Percentiles rank a stretch among this genome's conserved stretches.
Evolutionary conservation across 176 grass and related monocot species (phyloP).

Genomic region (Saccharum spontaneum): DNA sequence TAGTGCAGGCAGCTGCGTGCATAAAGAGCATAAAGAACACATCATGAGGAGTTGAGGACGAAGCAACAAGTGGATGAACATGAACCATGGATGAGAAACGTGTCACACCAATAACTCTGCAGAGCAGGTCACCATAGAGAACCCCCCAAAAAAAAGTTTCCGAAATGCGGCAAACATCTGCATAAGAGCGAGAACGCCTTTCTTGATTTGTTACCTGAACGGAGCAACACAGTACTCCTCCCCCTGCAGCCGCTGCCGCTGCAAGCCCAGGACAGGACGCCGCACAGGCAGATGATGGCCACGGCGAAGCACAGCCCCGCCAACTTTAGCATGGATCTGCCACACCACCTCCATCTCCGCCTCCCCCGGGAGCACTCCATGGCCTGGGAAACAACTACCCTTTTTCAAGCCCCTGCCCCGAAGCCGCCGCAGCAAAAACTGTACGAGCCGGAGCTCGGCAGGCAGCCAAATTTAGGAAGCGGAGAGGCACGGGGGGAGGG

Average conservation of each 20-base stretch:
- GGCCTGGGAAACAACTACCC: neutral
- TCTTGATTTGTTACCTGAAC: constrained; percentile 41
- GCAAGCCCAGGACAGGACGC: constrained; percentile 11
- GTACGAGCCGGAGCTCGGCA: constrained; percentile 22
- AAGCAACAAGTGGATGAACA: neutral
- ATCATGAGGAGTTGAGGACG: neutral
- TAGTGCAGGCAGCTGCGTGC: neutral
- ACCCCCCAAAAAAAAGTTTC: neutral
- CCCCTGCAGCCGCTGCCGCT: neutral
- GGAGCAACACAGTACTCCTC: neutral
- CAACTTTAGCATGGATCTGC: constrained; percentile 35
- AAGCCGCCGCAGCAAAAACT: neutral
- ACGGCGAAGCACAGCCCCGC: constrained; percentile 24
- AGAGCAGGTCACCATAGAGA: neutral
- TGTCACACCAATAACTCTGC: neutral
- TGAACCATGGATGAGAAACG: neutral
- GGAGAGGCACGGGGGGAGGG: neutral
- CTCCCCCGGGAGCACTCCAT: constrained; percentile 42
- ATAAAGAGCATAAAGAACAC: neutral
- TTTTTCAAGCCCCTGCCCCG: neutral
- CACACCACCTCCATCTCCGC: constrained; percentile 5
- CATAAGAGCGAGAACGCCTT: neutral
- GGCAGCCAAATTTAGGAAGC: constrained; percentile 27
- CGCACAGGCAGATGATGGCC: constrained; percentile 42
- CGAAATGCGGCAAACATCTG: neutral